Conservation (phyloP, 805 yeast genomes). For the Saccharomycopsis malanga region DNA sequence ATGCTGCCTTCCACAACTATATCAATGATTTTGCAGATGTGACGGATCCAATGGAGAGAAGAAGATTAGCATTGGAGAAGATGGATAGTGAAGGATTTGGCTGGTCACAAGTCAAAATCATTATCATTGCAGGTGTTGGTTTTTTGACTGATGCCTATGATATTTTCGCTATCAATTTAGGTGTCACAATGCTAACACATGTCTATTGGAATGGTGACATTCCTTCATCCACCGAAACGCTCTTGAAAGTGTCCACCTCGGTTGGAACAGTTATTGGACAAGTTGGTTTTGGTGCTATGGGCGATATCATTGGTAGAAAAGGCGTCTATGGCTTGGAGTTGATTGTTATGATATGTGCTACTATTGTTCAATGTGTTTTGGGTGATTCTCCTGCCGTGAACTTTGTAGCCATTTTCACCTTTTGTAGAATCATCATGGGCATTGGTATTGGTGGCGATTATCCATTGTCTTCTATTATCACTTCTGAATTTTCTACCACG, state of each 20-base stretch:
- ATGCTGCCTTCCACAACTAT: slow-evolving; percentile 80
- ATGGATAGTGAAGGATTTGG: slow-evolving; percentile 75
- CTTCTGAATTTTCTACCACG: slow-evolving; percentile 88
- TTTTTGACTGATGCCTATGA: slow-evolving; percentile 91
- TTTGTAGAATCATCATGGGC: slow-evolving; percentile 84
- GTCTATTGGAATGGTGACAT: slow-evolving; percentile 60
- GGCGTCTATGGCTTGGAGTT: slow-evolving; percentile 81
- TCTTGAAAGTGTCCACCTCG: slow-evolving; percentile 82
- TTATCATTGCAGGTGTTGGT: slow-evolving; percentile 87
- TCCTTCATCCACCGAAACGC: slow-evolving; percentile 67
- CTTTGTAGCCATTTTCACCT: slow-evolving; percentile 66
- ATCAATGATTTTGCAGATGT: slow-evolving; percentile 73
- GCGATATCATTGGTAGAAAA: slow-evolving; percentile 81
- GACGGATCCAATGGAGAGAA: slow-evolving; percentile 79
- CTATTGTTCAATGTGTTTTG: slow-evolving; percentile 66
- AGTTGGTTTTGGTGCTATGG: slow-evolving; percentile 73
- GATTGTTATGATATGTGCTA: slow-evolving; percentile 74
- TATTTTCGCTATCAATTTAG: slow-evolving; percentile 83
- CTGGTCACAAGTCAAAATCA: slow-evolving; percentile 78
- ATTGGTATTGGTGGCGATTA: slow-evolving; percentile 97
- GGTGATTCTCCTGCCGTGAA: slow-evolving; percentile 68
- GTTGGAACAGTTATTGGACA: slow-evolving; percentile 94
- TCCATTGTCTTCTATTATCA: slow-evolving; percentile 84
- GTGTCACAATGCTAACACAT: slow-evolving; percentile 68
- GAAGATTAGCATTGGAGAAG: slow-evolving; percentile 77